Conservation (phyloP, 108 stramenopile genomes). For the Discostella stelligeroides region DNA sequence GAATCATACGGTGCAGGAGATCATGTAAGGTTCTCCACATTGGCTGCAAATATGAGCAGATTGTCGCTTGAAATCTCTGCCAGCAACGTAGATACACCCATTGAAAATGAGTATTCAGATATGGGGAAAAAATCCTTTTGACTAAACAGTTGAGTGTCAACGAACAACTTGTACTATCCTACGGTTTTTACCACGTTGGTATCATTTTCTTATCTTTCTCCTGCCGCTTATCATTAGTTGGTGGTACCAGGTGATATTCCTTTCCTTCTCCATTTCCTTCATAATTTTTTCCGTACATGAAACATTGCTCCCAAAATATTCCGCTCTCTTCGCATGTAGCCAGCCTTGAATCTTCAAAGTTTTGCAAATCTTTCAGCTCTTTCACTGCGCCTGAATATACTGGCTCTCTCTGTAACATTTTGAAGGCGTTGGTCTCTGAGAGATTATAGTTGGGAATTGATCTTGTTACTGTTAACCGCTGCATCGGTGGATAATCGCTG, state of each 20-base stretch:
- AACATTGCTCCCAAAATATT: constrained; percentile 29
- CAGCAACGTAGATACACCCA: background rate
- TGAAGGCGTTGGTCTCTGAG: constrained; percentile 7
- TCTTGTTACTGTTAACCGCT: background rate
- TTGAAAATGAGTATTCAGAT: background rate
- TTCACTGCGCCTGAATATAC: background rate
- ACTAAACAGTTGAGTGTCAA: background rate
- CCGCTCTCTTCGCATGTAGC: constrained; percentile 25
- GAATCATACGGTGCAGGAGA: constrained; percentile 45
- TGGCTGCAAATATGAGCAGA: constrained; percentile 2
- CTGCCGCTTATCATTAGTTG: no score
- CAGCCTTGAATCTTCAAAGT: constrained; percentile 17
- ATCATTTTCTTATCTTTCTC: background rate
- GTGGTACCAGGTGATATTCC: background rate
- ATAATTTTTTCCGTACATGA: constrained; percentile 23
- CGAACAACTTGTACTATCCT: no score
- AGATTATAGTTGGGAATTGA: background rate
- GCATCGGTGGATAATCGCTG: background rate
- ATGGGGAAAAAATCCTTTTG: background rate
- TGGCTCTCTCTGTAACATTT: constrained; percentile 10
- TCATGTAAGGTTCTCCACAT: background rate
- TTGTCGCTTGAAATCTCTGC: background rate
- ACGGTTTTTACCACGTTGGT: background rate
- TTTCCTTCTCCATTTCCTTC: background rate
- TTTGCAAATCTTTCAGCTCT: constrained; percentile 25